These are phyloP conservation scores for Rhododendron henanense DNA, from an alignment of 148 eudicot species.

Conservation along the genomic window DNA sequence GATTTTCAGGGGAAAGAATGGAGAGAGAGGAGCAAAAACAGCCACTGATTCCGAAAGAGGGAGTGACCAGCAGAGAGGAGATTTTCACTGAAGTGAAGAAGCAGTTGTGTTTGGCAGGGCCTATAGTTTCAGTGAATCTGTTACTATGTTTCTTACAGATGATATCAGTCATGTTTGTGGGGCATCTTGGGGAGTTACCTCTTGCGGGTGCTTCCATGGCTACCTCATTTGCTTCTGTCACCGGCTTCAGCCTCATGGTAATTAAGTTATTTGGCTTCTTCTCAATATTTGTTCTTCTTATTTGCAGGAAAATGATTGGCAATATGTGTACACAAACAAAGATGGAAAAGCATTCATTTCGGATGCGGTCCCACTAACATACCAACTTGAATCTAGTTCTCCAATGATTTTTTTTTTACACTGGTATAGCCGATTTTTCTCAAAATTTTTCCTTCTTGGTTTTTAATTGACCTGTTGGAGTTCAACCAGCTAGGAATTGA, in stretches of 20 bases:
- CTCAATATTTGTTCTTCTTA: too few relatives aligned
- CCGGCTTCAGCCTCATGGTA: slow-evolving; percentile 37
- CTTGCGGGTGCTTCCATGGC: slow-evolving; percentile 48
- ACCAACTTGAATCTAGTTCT: background rate
- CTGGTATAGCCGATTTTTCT: too few relatives aligned
- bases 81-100: slow-evolving; percentile 19
- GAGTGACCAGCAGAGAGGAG: background rate
- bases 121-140: slow-evolving; percentile 28
- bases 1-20: background rate
- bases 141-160: slow-evolving; percentile 20
- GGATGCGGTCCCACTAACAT: background rate
- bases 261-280: background rate
- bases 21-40: background rate
- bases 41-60: background rate
- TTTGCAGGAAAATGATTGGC: background rate
- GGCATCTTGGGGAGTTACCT: slow-evolving; percentile 36
- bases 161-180: slow-evolving; percentile 42
- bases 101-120: slow-evolving; percentile 31
- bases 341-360: background rate
- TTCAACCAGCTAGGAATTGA: background rate
- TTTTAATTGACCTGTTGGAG: too few relatives aligned
- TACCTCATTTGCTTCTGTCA: slow-evolving; percentile 33
- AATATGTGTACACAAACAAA: background rate
- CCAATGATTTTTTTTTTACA: background rate
- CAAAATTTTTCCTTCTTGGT: too few relatives aligned